A percentile compares a stretch with the other conserved stretches of the same genome.
Evolutionary conservation across 192 early-diverging fungal species (phyloP).

Genomic region (Coemansia sp.): DNA sequence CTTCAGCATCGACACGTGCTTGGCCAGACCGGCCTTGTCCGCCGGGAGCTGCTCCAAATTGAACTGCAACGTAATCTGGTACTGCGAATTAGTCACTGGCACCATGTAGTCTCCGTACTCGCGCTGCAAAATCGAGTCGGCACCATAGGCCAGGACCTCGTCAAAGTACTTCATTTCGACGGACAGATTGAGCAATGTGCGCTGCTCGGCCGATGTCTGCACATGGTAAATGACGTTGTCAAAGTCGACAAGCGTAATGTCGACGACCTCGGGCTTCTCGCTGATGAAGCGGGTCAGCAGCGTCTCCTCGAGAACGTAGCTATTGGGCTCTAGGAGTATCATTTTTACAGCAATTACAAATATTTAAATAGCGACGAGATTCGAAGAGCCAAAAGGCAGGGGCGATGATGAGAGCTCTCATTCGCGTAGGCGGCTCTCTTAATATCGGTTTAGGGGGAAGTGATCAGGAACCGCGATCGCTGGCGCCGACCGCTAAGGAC

Average conservation of each 20-base stretch:
- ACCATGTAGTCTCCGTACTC: slow-evolving; percentile 79
- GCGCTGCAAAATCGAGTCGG: slow-evolving; percentile 77
- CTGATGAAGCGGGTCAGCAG: slow-evolving; percentile 64
- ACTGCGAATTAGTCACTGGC: slow-evolving; percentile 63
- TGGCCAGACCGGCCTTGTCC: slow-evolving; percentile 76
- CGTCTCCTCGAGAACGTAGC: slow-evolving; percentile 65
- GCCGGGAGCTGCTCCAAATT: slow-evolving; percentile 77
- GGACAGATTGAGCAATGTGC: slow-evolving; percentile 67
- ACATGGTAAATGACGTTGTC: slow-evolving; percentile 93
- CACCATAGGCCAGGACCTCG: slow-evolving; percentile 82
- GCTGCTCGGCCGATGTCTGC: slow-evolving; percentile 61
- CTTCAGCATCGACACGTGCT: slow-evolving; percentile 88
- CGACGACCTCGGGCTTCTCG: slow-evolving; percentile 70
- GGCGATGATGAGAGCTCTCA: too few relatives aligned
- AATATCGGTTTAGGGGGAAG: too few relatives aligned
- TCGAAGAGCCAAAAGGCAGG: too few relatives aligned
- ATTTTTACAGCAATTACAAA: slow-evolving; percentile 24
- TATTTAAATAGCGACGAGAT: too few relatives aligned
- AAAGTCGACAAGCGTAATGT: slow-evolving; percentile 92
- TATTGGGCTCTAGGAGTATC: slow-evolving; percentile 61
- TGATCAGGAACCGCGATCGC: too few relatives aligned
- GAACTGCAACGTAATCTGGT: slow-evolving; percentile 83
- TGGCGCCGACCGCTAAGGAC: too few relatives aligned
- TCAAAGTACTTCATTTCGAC: slow-evolving; percentile 84
- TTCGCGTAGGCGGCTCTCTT: too few relatives aligned